Base-by-base conservation (phyloP, 257 asterid genomes). In the Plectranthus barbatus region DNA sequence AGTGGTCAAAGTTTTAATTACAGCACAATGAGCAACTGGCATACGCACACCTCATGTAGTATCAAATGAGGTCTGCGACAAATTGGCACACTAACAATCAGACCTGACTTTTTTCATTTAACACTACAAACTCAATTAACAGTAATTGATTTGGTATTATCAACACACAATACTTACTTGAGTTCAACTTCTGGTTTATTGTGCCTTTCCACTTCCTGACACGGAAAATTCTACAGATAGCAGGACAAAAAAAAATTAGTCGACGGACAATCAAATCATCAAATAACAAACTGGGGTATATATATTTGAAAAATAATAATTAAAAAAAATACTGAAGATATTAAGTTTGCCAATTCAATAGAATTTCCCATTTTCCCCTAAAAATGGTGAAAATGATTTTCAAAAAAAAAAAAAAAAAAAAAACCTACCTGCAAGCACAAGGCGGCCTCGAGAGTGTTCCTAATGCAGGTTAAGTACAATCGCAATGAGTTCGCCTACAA, bases 191-290 rank as follows among this genome's bases (percentile, higher is more conserved):
- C 99, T 33, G 99, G 99, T 67, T 92, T 92, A 80, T 92, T 92
- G 83, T 92, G 99, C 81, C 99, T 83, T 75, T 92, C 99, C 71
- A 92, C 99, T 82, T 92, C 99, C 72, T 92, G 99, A 64, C 99
- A 92, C 20, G 99, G 99, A 74, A 92, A 92, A 81, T 92, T 92
- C 99, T 92, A 86, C 78, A 75, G 67, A 73, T 71, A 79, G 3
- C 70, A 59, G 8, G 46, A 69, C 72, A 52, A 21, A 64, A 24
- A 34, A 31, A 42, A 49, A 49, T n/a, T 41, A 12, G 47, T 44
- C n/a, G n/a, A 26, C 39, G 36, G 31, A 61, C 3, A 54, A 15
- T 66, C 18, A 44, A 54, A 67, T 33, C 19, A 67, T 33, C 19
- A 49, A 76, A 37, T 4, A 33, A 50, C 19, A 55, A 52, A 48